Base-by-base conservation (phyloP, 2,329 filamentous ascomycete genomes). In the Metarhizium sp. region DNA sequence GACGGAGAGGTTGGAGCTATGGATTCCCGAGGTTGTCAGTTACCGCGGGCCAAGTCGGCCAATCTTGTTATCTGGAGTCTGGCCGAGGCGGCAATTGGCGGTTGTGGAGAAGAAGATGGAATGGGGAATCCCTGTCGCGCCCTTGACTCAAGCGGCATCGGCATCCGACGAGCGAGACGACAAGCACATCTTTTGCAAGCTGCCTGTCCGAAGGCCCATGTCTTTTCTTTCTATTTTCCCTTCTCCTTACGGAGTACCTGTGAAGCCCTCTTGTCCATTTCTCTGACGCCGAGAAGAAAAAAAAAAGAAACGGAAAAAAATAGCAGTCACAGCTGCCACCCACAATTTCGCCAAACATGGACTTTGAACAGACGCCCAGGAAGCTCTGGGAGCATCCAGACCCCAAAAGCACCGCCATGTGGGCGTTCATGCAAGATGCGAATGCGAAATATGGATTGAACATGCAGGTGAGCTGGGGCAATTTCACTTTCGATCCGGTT, bases 301-400 rank as follows among this genome's bases (percentile, higher is more conserved):
- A 25, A 25, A 25, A 25, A 25, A 25, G 4, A 25, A 25, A 4
- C 25, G 25, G 20, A 25, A 25, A 25, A 25, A 25, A 25, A 25
- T 25, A 25, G 25, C 25, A 25, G 25, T 25, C 25, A 25, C 25
- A 6, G 13, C 13, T 16, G 42, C n/a, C 6, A 20, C 16, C 42
- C 1, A 18, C 42, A 16, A 32, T 45, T 45, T 16, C 34, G 51
- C 7, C 4, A 46, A 48, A 46, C 40, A 73, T 71, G 68, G 67
- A 68, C 48, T 53, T 67, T 11, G 59, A 62, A 42, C 66, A 64
- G 53, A 63, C 75, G 53, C 82, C 81, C 5, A 74, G 80, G 56
- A 86, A 86, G 74, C 77, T 88, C 54, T 88, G 85, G 85, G 81
- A 86, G 69, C 84, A 87, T 62, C 76, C 82, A 1, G 66, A 81